Percentiles rank a stretch among this genome's conserved stretches.
These are phyloP conservation scores for Xylariaceae sp. DNA, from an alignment of 2,329 filamentous ascomycete genomes.

Conservation along the genomic window DNA sequence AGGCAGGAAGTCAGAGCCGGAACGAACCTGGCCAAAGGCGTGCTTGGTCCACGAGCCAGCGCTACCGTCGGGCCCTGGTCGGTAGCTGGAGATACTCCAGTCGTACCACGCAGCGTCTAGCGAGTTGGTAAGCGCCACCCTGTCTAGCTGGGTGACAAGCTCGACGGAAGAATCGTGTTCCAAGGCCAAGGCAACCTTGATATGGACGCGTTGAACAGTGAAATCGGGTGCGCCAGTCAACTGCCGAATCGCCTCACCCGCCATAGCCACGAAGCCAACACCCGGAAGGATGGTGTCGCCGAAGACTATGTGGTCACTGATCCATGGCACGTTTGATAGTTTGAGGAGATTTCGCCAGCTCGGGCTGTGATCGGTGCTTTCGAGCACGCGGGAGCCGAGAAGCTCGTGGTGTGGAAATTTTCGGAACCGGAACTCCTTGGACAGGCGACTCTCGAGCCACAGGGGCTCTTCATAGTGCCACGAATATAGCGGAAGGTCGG, in stretches of 20 bases:
- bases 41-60: conserved; percentile 4
- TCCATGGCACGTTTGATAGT: conserved; percentile 40
- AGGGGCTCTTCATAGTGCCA: conserved; percentile 20
- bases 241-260: conserved; percentile 35
- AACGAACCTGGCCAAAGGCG: background rate
- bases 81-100: no score
- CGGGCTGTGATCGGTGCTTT: conserved; percentile 30
- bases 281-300: conserved; percentile 38
- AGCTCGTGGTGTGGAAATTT: conserved; percentile 24
- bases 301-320: conserved; percentile 31
- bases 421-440: conserved; percentile 18
- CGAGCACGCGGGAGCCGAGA: conserved; percentile 28
- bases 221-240: conserved; percentile 3
- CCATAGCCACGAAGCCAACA: conserved; percentile 41
- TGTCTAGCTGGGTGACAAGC: no score
- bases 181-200: conserved; percentile 4
- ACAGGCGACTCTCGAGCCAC: conserved; percentile 20
- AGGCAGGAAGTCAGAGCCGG: no score
- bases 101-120: no score
- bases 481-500: conserved; percentile 21
- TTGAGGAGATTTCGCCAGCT: conserved; percentile 40
- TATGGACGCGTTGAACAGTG: conserved; percentile 8
- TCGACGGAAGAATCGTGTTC: no score
- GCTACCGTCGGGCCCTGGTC: no score
- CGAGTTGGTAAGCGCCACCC: no score